phyloP scores from a whole-genome alignment of 2,329 filamentous ascomycete species.

The Ophiostoma angusticollis region DNA sequence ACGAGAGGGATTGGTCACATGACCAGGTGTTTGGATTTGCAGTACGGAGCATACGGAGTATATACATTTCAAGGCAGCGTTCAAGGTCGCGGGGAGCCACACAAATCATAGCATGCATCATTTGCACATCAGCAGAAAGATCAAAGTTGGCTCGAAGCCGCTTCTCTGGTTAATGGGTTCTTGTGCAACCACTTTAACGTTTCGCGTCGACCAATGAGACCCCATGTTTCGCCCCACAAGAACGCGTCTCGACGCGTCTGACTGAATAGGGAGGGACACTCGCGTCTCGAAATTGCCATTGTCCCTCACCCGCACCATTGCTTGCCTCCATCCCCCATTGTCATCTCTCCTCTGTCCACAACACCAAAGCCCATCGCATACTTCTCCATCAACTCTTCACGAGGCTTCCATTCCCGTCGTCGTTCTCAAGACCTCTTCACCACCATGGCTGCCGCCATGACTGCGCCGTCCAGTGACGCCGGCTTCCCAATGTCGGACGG shows the following conservation, averaged over 20 bases:
- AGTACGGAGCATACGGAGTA: not conserved
- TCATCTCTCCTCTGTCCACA: too few species aligned
- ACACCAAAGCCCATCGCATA: too few species aligned
- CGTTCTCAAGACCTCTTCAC: not conserved
- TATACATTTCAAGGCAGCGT: too few species aligned
- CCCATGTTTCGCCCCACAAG: not conserved
- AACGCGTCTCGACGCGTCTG: conserved; percentile 15
- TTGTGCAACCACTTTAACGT: conserved; percentile 15
- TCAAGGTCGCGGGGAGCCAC: not conserved
- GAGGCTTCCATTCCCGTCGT: not conserved
- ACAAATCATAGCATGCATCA: not conserved
- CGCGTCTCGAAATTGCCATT: conserved; percentile 2
- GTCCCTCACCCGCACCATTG: not conserved
- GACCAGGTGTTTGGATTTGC: conserved; percentile 2
- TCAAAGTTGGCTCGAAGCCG: too few species aligned
- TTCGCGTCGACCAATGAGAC: conserved; percentile 11
- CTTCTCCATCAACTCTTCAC: too few species aligned
- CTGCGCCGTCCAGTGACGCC: conserved; percentile 39
- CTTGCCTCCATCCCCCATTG: conserved; percentile 1
- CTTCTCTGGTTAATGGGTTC: not conserved
- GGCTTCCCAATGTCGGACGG: conserved; percentile 46
- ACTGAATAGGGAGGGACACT: conserved; percentile 5
- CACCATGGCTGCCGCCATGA: conserved; percentile 25
- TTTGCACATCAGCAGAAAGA: too few species aligned
- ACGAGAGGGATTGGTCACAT: not conserved